Evolutionary conservation across 2,329 filamentous ascomycete species (phyloP), one percentile per base, ranked within the genome.

Genomic region (Pyrenochaeta sp.): DNA sequence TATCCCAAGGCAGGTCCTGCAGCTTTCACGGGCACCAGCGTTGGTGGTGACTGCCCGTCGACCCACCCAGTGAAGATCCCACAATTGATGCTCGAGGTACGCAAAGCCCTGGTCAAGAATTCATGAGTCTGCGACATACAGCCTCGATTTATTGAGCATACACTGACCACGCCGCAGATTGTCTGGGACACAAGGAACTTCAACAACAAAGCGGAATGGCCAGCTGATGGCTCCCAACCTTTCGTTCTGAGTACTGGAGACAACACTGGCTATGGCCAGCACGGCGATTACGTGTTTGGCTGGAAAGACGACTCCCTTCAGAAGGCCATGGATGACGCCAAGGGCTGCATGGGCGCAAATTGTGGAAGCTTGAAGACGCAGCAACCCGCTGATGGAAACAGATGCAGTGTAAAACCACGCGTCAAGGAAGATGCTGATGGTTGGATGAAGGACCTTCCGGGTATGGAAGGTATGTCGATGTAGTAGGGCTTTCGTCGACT

Each of bases 41-140:
- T 58, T 2, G 66, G 65, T 18, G 78, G 78, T 12, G 56, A 66
- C 11, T 80, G 78, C 53, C 78, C 78, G 0, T 66, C 75, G 0
- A 77, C 73, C 0, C 78, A 80, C 66, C 78, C 79, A 0, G 72
- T 81, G 18, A 71, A 75, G 17, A 81, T 80, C 51, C 79, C 79
- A 5, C 79, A 81, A 65, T 64, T 81, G 23, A 78, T 78, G 49
- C 76, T 76, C 55, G 79, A 81, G 68, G 79, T 60, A 37, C 5
- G 18, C 33, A 20, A 15, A 14, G 11, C 4, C 30, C 5, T 17
- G 27, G 30, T 36, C 39, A n/a, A 5, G 5, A 17, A 12, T 5
- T 35, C 4, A 5, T 27, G 23, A 27, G 9, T 9, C 23, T 27
- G 23, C 32, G 5, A 14, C 11, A 4, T 35, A 17, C 11, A 35